A percentile compares a stretch with the other conserved stretches of the same genome.
phyloP scores from a whole-genome alignment of 345 rosid genomes.

The Combretum micranthum region DNA sequence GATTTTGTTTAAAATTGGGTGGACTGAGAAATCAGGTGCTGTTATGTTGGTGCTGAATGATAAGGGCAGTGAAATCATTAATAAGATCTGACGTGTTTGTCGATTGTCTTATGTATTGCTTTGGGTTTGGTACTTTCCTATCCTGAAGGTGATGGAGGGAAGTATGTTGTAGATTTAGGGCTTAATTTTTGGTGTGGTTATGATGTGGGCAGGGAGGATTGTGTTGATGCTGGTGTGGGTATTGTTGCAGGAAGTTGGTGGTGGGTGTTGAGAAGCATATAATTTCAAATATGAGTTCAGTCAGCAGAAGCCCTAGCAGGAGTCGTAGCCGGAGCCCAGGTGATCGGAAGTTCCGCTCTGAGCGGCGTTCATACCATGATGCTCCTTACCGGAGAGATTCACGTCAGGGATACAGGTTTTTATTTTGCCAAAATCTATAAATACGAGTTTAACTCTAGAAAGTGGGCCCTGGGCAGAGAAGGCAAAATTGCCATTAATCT shows the following conservation, averaged over 20 bases:
- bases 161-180: no score
- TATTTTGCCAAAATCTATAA: constrained; percentile 18
- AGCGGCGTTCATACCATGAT: constrained; percentile 72
- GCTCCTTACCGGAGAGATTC: constrained; percentile 83
- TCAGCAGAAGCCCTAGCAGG: constrained; percentile 67
- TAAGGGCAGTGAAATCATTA: no score
- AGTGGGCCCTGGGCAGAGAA: no score
- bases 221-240: constrained; percentile 32
- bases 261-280: constrained; percentile 28
- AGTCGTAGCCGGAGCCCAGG: constrained; percentile 81
- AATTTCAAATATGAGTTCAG: constrained; percentile 50
- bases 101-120: no score
- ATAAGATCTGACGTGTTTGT: no score
- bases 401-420: constrained; percentile 81
- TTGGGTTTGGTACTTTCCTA: no score
- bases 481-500: no score
- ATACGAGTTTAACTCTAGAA: not conserved
- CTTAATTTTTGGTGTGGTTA: constrained; percentile 33
- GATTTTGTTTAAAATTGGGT: no score
- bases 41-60: no score
- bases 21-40: no score
- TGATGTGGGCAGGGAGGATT: constrained; percentile 67
- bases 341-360: constrained; percentile 84
- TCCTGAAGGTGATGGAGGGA: no score
- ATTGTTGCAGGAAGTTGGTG: constrained; percentile 36